Percentiles rank a stretch among this genome's conserved stretches.
Conservation (phyloP, 2,329 filamentous ascomycete species). For the Acarospora socialis region DNA sequence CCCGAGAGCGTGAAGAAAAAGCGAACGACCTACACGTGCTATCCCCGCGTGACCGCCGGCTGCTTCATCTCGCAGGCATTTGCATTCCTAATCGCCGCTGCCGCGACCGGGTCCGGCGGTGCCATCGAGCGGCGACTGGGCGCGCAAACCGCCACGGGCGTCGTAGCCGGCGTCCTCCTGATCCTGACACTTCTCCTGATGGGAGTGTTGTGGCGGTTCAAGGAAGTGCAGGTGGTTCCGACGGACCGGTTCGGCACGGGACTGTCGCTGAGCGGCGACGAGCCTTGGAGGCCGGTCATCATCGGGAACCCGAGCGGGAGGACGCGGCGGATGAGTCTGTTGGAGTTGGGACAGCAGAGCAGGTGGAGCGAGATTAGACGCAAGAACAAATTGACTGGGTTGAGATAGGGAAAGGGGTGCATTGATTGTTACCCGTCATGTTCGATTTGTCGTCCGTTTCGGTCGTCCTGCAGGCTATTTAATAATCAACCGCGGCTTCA, state of each 20-base stretch:
- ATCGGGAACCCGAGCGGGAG: constrained; percentile 58
- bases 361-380: constrained; percentile 59
- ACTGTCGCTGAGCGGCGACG: constrained; percentile 12
- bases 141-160: constrained; percentile 51
- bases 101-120: constrained; percentile 52
- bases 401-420: neutral
- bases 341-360: constrained; percentile 54
- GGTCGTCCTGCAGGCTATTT: no score
- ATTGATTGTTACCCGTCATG: no score
- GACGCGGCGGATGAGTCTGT: constrained; percentile 52
- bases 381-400: constrained; percentile 37
- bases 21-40: constrained; percentile 59
- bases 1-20: constrained; percentile 30
- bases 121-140: constrained; percentile 50
- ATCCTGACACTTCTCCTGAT: constrained; percentile 50
- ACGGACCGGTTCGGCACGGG: constrained; percentile 17
- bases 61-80: constrained; percentile 57
- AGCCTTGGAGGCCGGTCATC: constrained; percentile 54
- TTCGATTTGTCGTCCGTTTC: no score
- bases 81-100: constrained; percentile 55
- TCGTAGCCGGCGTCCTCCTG: constrained; percentile 54
- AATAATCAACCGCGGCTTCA: no score
- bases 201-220: constrained; percentile 48
- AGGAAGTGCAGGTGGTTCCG: constrained; percentile 54
- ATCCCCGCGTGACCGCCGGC: constrained; percentile 57